Evolutionary conservation across 345 rosid genomes (phyloP).

Genomic region (Pistacia atlantica): DNA sequence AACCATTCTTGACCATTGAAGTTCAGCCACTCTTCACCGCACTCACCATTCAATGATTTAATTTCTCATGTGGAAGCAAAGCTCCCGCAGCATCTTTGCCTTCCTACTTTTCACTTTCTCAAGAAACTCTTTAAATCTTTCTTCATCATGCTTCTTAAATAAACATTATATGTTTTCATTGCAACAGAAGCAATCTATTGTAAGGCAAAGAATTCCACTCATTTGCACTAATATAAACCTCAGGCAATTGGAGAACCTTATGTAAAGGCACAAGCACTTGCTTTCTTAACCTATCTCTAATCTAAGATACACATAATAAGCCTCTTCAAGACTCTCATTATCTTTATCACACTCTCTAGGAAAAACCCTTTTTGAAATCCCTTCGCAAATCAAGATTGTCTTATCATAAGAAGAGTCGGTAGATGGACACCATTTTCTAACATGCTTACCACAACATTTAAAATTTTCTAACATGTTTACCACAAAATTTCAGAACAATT

Average conservation of each 20-base stretch:
- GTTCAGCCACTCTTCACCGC: no score
- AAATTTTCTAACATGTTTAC: no score
- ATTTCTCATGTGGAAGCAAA: slow-evolving; percentile 19
- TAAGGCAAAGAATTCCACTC: slow-evolving; percentile 17
- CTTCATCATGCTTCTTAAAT: slow-evolving; percentile 18
- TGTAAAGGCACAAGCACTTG: slow-evolving; percentile 26
- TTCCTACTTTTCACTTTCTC: slow-evolving; percentile 8
- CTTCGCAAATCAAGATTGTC: slow-evolving; percentile 10
- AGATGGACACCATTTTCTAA: slow-evolving; percentile 20
- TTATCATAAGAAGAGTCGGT: slow-evolving; percentile 5
- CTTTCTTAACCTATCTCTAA: slow-evolving; percentile 19
- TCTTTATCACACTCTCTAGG: slow-evolving; percentile 13
- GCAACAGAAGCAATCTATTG: slow-evolving; percentile 20
- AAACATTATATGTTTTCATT: slow-evolving; percentile 12
- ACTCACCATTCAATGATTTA: not conserved
- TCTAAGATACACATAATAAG: slow-evolving; percentile 15
- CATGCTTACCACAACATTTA: no score
- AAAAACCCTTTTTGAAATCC: slow-evolving; percentile 17
- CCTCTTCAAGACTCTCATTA: slow-evolving; percentile 12
- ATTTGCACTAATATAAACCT: slow-evolving; percentile 18
- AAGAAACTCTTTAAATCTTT: not conserved
- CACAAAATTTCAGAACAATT: no score
- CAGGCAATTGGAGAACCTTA: slow-evolving; percentile 16
- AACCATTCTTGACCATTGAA: no score
- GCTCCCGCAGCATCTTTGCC: slow-evolving; percentile 14